Conservation (phyloP, 108 stramenopile species). For the Nitzschia putrida region DNA sequence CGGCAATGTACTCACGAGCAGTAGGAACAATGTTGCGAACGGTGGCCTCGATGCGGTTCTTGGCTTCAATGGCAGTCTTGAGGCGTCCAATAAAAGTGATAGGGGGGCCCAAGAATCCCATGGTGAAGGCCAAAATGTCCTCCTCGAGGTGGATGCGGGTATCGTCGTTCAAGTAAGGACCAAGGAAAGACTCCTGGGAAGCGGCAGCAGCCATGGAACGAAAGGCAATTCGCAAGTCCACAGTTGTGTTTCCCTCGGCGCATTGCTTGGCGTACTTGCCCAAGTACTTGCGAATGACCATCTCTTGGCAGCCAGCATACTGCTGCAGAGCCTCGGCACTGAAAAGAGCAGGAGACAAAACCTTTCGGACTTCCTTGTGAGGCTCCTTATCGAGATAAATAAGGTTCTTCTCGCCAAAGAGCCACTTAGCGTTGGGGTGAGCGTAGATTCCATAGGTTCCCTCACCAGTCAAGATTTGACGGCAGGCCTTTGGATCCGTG, state of each 20-base stretch:
- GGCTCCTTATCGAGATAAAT: constrained; percentile 21
- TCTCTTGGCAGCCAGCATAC: constrained; percentile 31
- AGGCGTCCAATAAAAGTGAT: constrained; percentile 21
- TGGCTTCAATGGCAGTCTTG: constrained; percentile 24
- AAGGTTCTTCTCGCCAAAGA: constrained; percentile 27
- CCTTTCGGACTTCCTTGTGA: constrained; percentile 23
- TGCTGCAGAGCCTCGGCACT: constrained; percentile 19
- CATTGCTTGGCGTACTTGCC: constrained; percentile 6
- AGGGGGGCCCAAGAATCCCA: constrained; percentile 33
- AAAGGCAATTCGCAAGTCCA: constrained; percentile 20
- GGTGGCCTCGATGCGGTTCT: constrained; percentile 14
- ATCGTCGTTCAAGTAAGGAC: constrained; percentile 26
- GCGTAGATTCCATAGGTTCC: constrained; percentile 22
- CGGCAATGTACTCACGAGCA: constrained; percentile 13
- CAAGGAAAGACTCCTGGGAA: constrained; percentile 30
- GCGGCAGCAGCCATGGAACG: constrained; percentile 28
- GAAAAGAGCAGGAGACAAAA: constrained; percentile 34
- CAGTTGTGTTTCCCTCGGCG: background rate
- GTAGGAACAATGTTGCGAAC: constrained; percentile 15
- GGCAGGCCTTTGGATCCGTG: constrained; percentile 27
- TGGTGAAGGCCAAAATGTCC: constrained; percentile 37
- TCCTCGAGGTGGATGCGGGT: constrained; percentile 7
- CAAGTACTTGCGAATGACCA: constrained; percentile 13
- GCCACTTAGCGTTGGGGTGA: constrained; percentile 37
- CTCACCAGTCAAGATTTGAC: constrained; percentile 28